Percentiles rank a stretch among this genome's conserved stretches.
phyloP scores from a whole-genome alignment of 148 eudicot species.

The Persicaria maculosa region DNA sequence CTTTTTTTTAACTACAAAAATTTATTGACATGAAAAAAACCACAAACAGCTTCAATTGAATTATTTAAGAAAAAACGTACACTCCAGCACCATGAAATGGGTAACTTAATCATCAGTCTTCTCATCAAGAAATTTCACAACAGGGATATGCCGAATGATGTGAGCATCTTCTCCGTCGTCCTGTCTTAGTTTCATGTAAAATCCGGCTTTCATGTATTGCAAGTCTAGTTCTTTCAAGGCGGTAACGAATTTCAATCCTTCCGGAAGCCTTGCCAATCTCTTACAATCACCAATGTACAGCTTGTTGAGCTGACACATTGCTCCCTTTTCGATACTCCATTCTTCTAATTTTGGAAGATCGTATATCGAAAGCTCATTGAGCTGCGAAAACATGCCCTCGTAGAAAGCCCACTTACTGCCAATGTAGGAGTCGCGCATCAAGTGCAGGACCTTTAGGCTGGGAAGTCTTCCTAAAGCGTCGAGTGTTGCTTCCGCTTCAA shows the following conservation, averaged over 20 bases:
- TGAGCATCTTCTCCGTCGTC: not conserved
- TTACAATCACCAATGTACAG: too few relatives aligned
- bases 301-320: not conserved
- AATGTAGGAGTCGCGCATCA: constrained; percentile 20
- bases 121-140: too few relatives aligned
- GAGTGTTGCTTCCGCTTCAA: not conserved
- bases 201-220: constrained; percentile 18
- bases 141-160: too few relatives aligned
- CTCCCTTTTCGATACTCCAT: constrained; percentile 17
- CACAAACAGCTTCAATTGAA: too few relatives aligned
- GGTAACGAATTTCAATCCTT: not conserved
- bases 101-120: too few relatives aligned
- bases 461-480: constrained; percentile 15
- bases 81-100: too few relatives aligned
- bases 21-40: too few relatives aligned
- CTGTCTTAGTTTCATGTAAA: constrained; percentile 2
- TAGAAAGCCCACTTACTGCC: constrained; percentile 19
- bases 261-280: too few relatives aligned
- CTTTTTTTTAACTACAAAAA: too few relatives aligned
- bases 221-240: constrained; percentile 17
- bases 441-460: constrained; percentile 11
- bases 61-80: too few relatives aligned
- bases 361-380: constrained; percentile 10
- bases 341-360: constrained; percentile 13
- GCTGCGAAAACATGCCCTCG: not conserved